These are phyloP conservation scores for Aspergillus texensis DNA, from an alignment of 2,329 filamentous ascomycete genomes.

Conservation along the genomic window DNA sequence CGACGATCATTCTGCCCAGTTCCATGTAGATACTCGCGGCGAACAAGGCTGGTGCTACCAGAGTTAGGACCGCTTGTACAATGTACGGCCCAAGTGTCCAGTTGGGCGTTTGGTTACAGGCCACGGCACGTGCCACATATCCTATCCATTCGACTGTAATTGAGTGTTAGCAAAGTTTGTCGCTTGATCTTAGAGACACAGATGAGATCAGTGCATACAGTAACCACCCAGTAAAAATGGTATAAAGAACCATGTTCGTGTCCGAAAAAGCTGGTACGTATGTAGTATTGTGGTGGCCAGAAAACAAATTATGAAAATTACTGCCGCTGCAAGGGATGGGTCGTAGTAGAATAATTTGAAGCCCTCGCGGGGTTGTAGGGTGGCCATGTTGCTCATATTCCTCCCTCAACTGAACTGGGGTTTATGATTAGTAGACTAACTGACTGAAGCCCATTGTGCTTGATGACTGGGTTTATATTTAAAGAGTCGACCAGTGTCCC, in stretches of 20 bases:
- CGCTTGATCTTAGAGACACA: too few relatives aligned
- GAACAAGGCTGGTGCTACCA: constrained; percentile 27
- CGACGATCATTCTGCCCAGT: constrained; percentile 23
- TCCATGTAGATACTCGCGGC: constrained; percentile 29
- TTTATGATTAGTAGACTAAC: too few relatives aligned
- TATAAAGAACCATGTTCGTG: constrained; percentile 21
- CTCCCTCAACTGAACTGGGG: not conserved
- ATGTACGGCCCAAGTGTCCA: constrained; percentile 25
- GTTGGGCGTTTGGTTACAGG: constrained; percentile 20
- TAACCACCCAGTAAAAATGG: constrained; percentile 18
- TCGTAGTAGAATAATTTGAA: constrained; percentile 14
- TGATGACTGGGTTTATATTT: not conserved
- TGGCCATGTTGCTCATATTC: not conserved
- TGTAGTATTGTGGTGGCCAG: constrained; percentile 12
- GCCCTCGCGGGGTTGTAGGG: not conserved
- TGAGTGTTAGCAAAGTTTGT: not conserved
- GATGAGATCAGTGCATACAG: constrained; percentile 4
- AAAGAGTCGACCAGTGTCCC: not conserved
- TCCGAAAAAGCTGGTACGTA: constrained; percentile 18
- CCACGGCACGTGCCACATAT: constrained; percentile 12
- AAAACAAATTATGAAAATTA: constrained; percentile 20
- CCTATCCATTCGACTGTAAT: constrained; percentile 8
- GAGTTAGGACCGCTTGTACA: constrained; percentile 22
- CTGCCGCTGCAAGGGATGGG: constrained; percentile 18
- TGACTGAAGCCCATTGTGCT: too few relatives aligned